Percentiles rank a stretch among this genome's conserved stretches.
These are phyloP conservation scores for Puccinia triticina DNA, from an alignment of 1,284 basidiomycete genomes.

Conservation along the genomic window DNA sequence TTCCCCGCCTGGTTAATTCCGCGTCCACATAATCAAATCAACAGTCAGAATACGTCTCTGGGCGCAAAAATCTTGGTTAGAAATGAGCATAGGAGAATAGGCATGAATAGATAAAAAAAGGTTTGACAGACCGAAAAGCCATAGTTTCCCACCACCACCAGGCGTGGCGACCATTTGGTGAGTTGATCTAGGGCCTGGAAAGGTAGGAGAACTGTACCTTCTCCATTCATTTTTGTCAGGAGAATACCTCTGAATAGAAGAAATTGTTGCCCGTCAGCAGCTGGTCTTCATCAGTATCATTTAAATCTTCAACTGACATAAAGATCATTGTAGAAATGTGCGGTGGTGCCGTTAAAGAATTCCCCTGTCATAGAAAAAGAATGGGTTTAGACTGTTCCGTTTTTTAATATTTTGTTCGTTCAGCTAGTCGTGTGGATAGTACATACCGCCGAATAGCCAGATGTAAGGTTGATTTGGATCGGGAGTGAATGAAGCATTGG, in stretches of 20 bases:
- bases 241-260: conserved; percentile 70
- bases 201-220: conserved; percentile 76
- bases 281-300: background rate
- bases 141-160: conserved; percentile 77
- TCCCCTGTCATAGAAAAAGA: conserved; percentile 7
- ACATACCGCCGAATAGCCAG: conserved; percentile 44
- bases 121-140: conserved; percentile 72
- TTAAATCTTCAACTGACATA: conserved; percentile 24
- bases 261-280: background rate
- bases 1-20: conserved; percentile 68
- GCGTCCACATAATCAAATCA: background rate
- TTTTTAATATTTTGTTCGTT: background rate
- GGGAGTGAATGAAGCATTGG: conserved; percentile 76
- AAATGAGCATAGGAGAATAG: conserved; percentile 5
- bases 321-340: conserved; percentile 47
- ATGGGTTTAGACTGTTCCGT: too few relatives aligned
- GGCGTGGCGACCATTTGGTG: conserved; percentile 76
- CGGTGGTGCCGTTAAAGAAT: conserved; percentile 41
- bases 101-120: background rate
- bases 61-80: background rate
- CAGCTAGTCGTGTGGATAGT: background rate
- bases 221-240: conserved; percentile 88
- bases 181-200: conserved; percentile 80
- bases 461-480: conserved; percentile 61
- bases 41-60: background rate